Conservation (phyloP, 1,284 basidiomycete species). For the Mycena sp. region DNA sequence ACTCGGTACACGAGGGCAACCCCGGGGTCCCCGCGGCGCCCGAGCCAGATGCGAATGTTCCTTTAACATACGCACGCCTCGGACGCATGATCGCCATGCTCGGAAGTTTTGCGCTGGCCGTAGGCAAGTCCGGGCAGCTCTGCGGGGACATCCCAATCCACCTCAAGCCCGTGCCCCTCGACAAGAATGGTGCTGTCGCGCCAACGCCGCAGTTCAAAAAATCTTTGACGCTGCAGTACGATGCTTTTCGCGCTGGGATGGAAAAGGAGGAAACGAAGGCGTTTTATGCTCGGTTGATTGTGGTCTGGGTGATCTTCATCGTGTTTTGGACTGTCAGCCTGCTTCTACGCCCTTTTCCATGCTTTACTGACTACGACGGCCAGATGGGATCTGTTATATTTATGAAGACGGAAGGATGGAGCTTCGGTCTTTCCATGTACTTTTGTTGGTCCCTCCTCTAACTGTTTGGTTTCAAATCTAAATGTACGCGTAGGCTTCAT, state of each 20-base stretch:
- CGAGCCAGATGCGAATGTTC: slow-evolving; percentile 21
- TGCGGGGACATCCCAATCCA: neutral
- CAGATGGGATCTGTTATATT: slow-evolving; percentile 54
- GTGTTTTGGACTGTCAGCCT: slow-evolving; percentile 53
- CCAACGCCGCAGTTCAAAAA: slow-evolving; percentile 22
- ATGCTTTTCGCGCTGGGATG: slow-evolving; percentile 40
- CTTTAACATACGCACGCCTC: slow-evolving; percentile 52
- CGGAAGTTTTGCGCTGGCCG: slow-evolving; percentile 55
- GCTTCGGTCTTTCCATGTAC: slow-evolving; percentile 62
- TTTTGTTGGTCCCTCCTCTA: slow-evolving; percentile 64
- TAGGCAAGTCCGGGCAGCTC: slow-evolving; percentile 35
- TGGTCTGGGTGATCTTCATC: slow-evolving; percentile 51
- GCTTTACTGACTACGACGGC: neutral
- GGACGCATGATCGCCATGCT: slow-evolving; percentile 64
- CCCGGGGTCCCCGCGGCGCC: neutral
- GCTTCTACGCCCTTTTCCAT: neutral
- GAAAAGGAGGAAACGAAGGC: slow-evolving; percentile 48
- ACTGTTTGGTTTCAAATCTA: slow-evolving; percentile 27
- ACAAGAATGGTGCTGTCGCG: neutral
- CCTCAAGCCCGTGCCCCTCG: neutral
- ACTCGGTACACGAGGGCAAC: slow-evolving; percentile 4
- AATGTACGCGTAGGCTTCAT: slow-evolving; percentile 56
- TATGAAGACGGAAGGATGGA: slow-evolving; percentile 52
- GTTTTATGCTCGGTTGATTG: slow-evolving; percentile 47
- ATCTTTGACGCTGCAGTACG: slow-evolving; percentile 37